Evolutionary conservation across 768 basidiomycete species (phyloP), one percentile per base, ranked within the genome.

Genomic region (Auriscalpium microsporum): DNA sequence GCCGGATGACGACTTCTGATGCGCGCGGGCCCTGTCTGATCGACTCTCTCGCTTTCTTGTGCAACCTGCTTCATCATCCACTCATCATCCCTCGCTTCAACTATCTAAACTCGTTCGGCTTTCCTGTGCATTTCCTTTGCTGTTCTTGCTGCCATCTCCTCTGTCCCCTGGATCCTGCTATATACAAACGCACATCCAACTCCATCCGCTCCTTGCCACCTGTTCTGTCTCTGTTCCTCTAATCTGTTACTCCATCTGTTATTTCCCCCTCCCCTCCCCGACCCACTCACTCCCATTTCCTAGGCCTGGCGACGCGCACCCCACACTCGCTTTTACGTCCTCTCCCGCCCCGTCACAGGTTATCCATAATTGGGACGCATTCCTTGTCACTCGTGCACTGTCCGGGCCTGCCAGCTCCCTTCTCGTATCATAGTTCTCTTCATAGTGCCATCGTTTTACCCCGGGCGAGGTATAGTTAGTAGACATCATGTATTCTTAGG

Each of bases 1-100:
- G 67, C 73, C 77, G 70, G 80, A 72, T 49, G 65, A 70, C 45
- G 65, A 58, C 23, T 64, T 64, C 58, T 67, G 62, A 62, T 63
- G 59, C 50, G 48, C 23, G 47, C 56, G 17, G 4, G 33, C 42
- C 56, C 51, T 52, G 51, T 60, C 52, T 56, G 57, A 28, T 28
- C 7, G 28, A 28, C 28, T 28, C 2, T 28, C 28, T 28, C 28
- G 56, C 53, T 56, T 57, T 52, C 62, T 54, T 45, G 23, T 44
- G 10, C 42, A 44, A 44, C 42, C 19, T 9, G 4, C 14, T 44
- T 3, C 36, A 23, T 44, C 47, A 38, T 36, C 55, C 35, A 50
- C 28, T 33, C 55, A 50, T 48, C 10, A 42, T 45, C 50, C 46
- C 40, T 17, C 11, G 45, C 21, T 45, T 46, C 50, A 59, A 53